Evolutionary conservation across 495 filamentous ascomycete genomes (phyloP), one percentile per base, ranked within the genome.

Genomic region (Lepraria neglecta): DNA sequence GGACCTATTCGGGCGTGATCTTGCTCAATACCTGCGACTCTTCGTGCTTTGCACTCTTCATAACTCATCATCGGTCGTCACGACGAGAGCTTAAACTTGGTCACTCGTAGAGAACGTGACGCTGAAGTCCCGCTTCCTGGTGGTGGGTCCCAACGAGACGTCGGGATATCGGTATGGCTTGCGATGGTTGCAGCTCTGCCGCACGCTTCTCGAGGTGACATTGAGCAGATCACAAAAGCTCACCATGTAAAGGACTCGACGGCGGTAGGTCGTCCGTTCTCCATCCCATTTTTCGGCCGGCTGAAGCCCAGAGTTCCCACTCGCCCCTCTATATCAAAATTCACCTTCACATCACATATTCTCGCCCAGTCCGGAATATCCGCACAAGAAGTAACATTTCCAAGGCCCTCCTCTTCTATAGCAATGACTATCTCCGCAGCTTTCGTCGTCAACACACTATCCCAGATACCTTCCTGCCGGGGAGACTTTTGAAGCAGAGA

Each of bases 391-490:
- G 64, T 68, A 27, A 69, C 63, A 10, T 61, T 68, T n/a, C 66
- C 65, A 0, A 73, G 67, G 27, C 73, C 74, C 30, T 74, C 73
- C 63, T 88, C 85, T 64, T 88, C 84, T 27, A 83, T 72, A 11
- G 73, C 72, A 60, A 82, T 76, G 61, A 85, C 71, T 72, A 79
- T 79, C 61, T 78, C 75, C 11, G 76, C 80, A 61, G 84, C 78
- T 2, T 73, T 72, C 7, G 81, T 81, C 24, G 77, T 76, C 42
- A 83, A 68, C 61, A 79, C 70, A 64, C 82, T 85, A 68, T 87
- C 82, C 79, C 80, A 87, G 65, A 87, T 78, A 19, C 81, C 84
- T 71, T 87, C 85, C 64, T 83, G 75, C 38, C 84, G 72, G 4
- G 78, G 77, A 48, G 77, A 75, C 27, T 74, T 75, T 43, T 73